Evolutionary conservation across 805 yeast species (phyloP).

Genomic region (Sugiyamaella americana): DNA sequence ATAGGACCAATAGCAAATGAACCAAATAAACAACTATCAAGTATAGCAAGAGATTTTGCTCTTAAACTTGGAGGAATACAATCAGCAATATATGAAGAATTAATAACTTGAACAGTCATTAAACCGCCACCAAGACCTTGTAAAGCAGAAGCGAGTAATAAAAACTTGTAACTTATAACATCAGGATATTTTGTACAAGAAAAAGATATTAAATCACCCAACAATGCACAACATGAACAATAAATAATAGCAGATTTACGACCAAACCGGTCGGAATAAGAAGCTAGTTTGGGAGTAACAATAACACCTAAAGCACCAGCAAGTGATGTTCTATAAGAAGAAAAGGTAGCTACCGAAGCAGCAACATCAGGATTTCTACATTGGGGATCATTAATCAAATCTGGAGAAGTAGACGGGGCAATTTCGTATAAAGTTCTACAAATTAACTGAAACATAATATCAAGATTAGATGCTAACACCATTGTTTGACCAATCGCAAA

Average conservation of each 20-base stretch:
- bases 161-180: constrained; percentile 22
- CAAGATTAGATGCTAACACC: constrained; percentile 16
- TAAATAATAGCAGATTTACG: constrained; percentile 43
- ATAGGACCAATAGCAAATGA: constrained; percentile 28
- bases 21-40: constrained; percentile 26
- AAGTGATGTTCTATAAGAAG: constrained; percentile 13
- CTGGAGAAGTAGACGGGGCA: background rate
- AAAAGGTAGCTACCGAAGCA: constrained; percentile 20
- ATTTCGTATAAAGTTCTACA: constrained; percentile 17
- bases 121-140: constrained; percentile 59
- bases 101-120: constrained; percentile 48
- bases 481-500: constrained; percentile 19
- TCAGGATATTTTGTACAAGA: constrained; percentile 19
- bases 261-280: constrained; percentile 59
- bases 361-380: constrained; percentile 20
- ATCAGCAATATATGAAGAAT: constrained; percentile 69
- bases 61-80: constrained; percentile 58
- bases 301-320: constrained; percentile 16
- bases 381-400: constrained; percentile 15
- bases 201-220: constrained; percentile 16
- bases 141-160: constrained; percentile 42
- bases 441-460: constrained; percentile 20
- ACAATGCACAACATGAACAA: constrained; percentile 12
- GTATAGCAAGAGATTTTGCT: constrained; percentile 27
- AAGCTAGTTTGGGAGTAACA: constrained; percentile 44